Percentiles rank a stretch among this genome's conserved stretches.
phyloP scores from a whole-genome alignment of 1,139 yeast genomes.

The Keqinozyma sinolaborantium region DNA sequence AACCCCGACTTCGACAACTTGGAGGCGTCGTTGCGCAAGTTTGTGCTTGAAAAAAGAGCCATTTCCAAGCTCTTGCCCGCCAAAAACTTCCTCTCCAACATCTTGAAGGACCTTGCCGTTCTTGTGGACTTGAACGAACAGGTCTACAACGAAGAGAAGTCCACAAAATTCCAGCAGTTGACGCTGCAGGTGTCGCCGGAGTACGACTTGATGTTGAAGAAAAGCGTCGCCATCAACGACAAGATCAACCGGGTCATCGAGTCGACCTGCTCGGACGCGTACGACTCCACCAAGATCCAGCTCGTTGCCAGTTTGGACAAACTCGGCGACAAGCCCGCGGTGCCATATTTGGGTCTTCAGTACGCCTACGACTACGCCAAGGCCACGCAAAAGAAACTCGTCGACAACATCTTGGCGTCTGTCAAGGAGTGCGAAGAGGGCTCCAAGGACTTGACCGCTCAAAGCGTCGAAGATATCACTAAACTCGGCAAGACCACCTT shows the following conservation, averaged over 20 bases:
- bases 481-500: constrained; percentile 56
- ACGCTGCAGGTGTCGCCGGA: constrained; percentile 55
- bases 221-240: constrained; percentile 55
- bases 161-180: constrained; percentile 44
- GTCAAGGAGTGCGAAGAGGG: constrained; percentile 62
- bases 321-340: constrained; percentile 55
- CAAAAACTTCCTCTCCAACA: constrained; percentile 71
- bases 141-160: constrained; percentile 48
- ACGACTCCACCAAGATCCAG: constrained; percentile 54
- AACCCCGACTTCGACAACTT: constrained; percentile 77
- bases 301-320: constrained; percentile 52
- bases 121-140: constrained; percentile 61
- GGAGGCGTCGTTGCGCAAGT: constrained; percentile 81
- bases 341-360: constrained; percentile 61
- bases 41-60: constrained; percentile 85
- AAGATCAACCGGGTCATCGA: constrained; percentile 65
- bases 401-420: constrained; percentile 59
- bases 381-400: constrained; percentile 65
- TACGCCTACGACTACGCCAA: constrained; percentile 67
- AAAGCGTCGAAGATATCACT: constrained; percentile 61
- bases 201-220: constrained; percentile 50
- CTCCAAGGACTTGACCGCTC: constrained; percentile 60
- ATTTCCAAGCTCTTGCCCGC: constrained; percentile 90
- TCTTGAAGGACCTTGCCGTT: constrained; percentile 60
- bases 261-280: constrained; percentile 51